Base-by-base conservation (phyloP, 1,139 yeast genomes). In the Zygotorulaspora mrakii region DNA sequence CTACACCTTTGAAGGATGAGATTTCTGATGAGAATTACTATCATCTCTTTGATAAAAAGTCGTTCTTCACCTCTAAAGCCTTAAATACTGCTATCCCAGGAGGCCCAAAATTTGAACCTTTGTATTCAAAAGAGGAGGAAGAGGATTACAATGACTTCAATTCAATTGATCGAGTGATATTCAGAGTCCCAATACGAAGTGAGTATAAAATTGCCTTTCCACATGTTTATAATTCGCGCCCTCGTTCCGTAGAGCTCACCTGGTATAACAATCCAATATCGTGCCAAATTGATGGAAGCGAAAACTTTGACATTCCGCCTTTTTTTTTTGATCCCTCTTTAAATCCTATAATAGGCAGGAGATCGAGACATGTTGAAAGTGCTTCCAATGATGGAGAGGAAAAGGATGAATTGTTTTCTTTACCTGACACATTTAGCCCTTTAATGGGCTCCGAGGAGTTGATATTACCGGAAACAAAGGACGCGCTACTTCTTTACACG, bases 61-160 rank as follows among this genome's bases (percentile, higher is more conserved):
- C 95, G 0, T 84, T 91, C 48, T 77, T 82, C 59, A 88, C 96
- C 0, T 95, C 97, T 1, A 91, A 91, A 55, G 91, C 95, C 5
- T 70, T 94, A 44, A 88, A 88, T 55, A 73, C 81, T 38, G 82
- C 95, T 1, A 70, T 91, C 28, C 96, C 96, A 0, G 96, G 96
- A 3, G 99, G 98, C 0, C 98, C 99, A 3, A 86, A 82, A 57
- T 91, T 89, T 62, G 97, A 89, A 62, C 96, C 96, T 0, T 64
- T 89, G n/a, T 79, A 70, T 63, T 79, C 80, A 44, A 83, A 81
- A 40, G 68, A 70, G 23, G 80, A 81, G 49, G 79, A 81, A 3
- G 94, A 83, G 47, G 96, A 88, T 55, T 83, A 75, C 59, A 86
- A 87, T 35, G 97, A 91, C 59, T 89, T 91, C 64, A 88, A 89